These are phyloP conservation scores for Anthoceros angustus DNA, from an alignment of 225 moss, liverwort and hornwort genomes.

Conservation along the genomic window DNA sequence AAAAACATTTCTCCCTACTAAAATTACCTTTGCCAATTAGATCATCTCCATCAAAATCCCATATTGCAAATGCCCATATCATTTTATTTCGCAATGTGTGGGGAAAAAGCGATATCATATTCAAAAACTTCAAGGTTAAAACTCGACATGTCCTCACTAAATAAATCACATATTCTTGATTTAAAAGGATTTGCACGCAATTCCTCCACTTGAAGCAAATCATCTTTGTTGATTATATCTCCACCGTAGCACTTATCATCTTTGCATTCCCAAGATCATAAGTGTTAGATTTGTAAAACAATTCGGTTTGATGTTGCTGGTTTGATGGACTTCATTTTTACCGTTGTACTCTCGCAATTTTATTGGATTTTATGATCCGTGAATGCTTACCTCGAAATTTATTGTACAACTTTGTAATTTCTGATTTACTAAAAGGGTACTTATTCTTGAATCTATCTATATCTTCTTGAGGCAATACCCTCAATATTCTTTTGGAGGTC, in stretches of 20 bases:
- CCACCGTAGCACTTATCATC: neutral
- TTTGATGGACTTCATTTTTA: too few species aligned
- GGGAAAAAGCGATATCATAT: constrained; percentile 61
- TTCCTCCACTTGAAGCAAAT: constrained; percentile 58
- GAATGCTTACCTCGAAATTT: neutral
- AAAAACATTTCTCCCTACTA: too few species aligned
- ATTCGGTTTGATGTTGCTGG: too few species aligned
- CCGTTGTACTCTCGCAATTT: too few species aligned
- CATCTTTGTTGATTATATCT: constrained; percentile 25
- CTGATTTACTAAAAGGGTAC: neutral
- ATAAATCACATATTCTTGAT: constrained; percentile 56
- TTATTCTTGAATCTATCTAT: neutral
- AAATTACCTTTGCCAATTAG: constrained; percentile 34
- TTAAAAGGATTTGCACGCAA: constrained; percentile 90
- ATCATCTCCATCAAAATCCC: constrained; percentile 96
- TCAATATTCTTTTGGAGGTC: neutral
- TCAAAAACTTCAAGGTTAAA: constrained; percentile 67
- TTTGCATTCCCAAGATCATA: neutral
- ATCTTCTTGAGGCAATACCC: neutral
- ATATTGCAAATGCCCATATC: constrained; percentile 66
- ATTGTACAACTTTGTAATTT: neutral
- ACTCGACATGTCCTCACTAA: constrained; percentile 76
- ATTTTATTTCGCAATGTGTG: constrained; percentile 43
- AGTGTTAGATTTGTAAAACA: neutral
- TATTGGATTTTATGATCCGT: too few species aligned